Evolutionary conservation across 129 eudicot species (phyloP), one percentile per base, ranked within the genome.

Genomic region (Flaveria bidentis): DNA sequence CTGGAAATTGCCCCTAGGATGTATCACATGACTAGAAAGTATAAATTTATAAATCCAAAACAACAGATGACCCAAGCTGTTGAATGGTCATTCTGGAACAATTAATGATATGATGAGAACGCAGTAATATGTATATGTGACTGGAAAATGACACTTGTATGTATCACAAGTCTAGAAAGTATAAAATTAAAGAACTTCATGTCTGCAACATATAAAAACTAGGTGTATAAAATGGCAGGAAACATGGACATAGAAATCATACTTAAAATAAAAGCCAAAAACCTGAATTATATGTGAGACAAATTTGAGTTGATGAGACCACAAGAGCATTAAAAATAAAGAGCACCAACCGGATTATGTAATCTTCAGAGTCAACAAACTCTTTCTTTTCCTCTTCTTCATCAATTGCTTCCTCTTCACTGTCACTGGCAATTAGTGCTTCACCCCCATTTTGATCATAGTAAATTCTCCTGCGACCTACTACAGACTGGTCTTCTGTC

Each of bases 371-470:
- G 22, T 89, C 88, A 36, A 71, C 82, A 76, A 88, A 94, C 78
- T 83, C 97, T 83, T 83, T 93, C 87, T 94, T 94, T 72, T 88
- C 96, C 72, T 91, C 98, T 42, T 91, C 97, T 57, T 94, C 98
- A 44, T 91, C 98, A 53, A 84, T 77, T 23, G 85, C 88, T 86
- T 89, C 96, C 76, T 90, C 97, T 81, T 90, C 98, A 72, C 96
- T 93, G 52, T 93, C 98, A 85, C 97, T 90, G 15, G 88, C 85
- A 73, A 91, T 86, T 66, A 92, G 86, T 71, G 98, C 93, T 85
- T 92, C 98, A 33, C 98, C 98, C 20, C 98, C 96, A 83, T 80
- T 88, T 80, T 87, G 96, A 84, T 90, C 98, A 76, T 92, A 92
- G 82, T 92, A 92, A 53, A 92, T 92, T 81, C 98, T 88, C 86